Conservation (phyloP, 305 asterid genomes). For the Solanum chacoense region DNA sequence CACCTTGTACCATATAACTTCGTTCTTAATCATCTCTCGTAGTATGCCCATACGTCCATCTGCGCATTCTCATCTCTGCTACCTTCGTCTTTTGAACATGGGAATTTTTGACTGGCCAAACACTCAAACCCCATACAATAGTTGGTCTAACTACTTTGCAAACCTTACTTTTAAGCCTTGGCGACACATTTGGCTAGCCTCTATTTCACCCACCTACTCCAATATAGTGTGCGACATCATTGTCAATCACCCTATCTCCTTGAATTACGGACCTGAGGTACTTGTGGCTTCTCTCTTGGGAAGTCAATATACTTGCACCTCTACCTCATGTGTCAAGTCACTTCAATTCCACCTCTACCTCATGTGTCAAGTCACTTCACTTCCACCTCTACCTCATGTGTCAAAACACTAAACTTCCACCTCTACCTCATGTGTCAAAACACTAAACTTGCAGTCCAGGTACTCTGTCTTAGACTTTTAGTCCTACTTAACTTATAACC, state of each 20-base stretch:
- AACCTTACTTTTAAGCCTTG: background rate
- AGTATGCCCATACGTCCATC: background rate
- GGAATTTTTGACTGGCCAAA: background rate
- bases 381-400: no score
- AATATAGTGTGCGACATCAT: background rate
- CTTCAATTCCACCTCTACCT: no score
- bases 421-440: background rate
- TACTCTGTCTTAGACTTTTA: no score
- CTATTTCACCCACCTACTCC: background rate
- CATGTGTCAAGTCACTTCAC: no score
- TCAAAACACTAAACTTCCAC: background rate
- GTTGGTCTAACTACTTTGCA: background rate
- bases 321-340: background rate
- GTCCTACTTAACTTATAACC: background rate
- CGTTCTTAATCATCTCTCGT: no score
- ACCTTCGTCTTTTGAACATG: background rate
- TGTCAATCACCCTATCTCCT: background rate
- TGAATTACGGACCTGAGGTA: background rate
- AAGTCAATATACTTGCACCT: background rate
- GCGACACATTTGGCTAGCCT: background rate
- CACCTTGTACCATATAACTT: no score
- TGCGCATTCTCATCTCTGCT: background rate
- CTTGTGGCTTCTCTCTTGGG: background rate
- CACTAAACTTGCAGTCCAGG: background rate
- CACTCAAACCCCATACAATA: background rate